phyloP scores from a whole-genome alignment of 1,139 yeast species.

The Geotrichum candidum region DNA sequence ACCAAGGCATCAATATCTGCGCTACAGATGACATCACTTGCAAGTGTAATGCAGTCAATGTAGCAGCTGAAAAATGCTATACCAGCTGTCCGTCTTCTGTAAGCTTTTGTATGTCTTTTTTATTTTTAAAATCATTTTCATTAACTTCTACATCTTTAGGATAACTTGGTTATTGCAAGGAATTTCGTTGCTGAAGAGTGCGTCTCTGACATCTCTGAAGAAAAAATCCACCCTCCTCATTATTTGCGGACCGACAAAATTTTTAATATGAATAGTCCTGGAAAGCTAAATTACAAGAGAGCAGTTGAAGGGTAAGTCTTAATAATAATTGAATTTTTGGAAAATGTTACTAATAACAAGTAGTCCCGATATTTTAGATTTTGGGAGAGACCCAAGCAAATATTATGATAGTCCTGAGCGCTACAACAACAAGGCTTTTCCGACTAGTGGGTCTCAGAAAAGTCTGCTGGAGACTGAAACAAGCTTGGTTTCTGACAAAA shows the following conservation, averaged over 20 bases:
- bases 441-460: not conserved
- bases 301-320: not conserved
- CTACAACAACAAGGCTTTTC: not conserved
- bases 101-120: not conserved
- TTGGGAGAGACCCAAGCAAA: conserved; percentile 6
- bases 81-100: conserved; percentile 22
- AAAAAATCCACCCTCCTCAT: not conserved
- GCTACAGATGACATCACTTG: conserved; percentile 22
- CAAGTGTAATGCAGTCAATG: conserved; percentile 22
- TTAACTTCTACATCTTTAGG: conserved; percentile 3
- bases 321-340: not conserved
- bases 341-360: not conserved
- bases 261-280: not conserved
- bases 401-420: conserved; percentile 14
- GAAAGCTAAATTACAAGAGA: not conserved
- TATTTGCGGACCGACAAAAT: conserved; percentile 3
- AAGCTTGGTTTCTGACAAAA: not conserved
- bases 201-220: not conserved
- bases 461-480: too few species aligned
- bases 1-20: conserved; percentile 20
- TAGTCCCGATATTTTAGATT: not conserved
- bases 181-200: conserved; percentile 9
- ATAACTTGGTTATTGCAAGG: not conserved
- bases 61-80: conserved; percentile 21
- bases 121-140: not conserved